Evolutionary conservation across 2,329 filamentous ascomycete genomes (phyloP), one percentile per base, ranked within the genome.

Genomic region (Penicillium sclerotigenum): DNA sequence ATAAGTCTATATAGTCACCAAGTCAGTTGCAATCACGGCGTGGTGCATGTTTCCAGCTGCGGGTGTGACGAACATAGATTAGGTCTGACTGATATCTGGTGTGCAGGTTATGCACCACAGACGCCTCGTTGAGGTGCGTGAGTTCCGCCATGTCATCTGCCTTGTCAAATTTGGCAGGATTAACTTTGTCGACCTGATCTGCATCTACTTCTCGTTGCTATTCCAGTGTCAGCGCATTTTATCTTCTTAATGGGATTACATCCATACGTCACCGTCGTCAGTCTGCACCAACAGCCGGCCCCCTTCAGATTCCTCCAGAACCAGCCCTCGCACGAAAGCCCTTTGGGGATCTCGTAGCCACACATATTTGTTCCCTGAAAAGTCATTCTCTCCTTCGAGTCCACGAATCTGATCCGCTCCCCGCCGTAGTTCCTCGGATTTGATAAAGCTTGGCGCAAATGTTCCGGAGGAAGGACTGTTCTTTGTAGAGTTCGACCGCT

Each of bases 101-200:
- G 65, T 96, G 89, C 55, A 99, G 83, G 71, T 99, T 99, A 77
- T 99, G 92, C 49, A 99, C 92, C 49, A 99, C 94, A 0, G 94
- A 97, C 22, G 93, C 90, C 77, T 99, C 94, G 75, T 99, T 99
- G 61, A 99, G 80, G 75, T 99, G 94, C 6, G 94, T 99, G 69
- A 99, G 83, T 74, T 99, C 94, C 24, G 95, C 94, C 94, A 99
- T 99, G 75, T 99, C 95, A 77, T 95, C 91, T 62, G 93, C 93
- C 77, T 97, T 99, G 83, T 99, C 94, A 77, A 99, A 99, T 73
- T 99, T 99, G 69, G 93, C 93, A 45, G 94, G 94, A 76, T 99
- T 99, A 79, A 99, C 95, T 77, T 97, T 97, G 81, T 99, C 95
- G 64, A 97, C 91, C 66, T 86, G 88, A 67, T 97, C 92, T 49